Evolutionary conservation across 495 filamentous ascomycete species (phyloP).

Genomic region (Xeromyces bisporus): DNA sequence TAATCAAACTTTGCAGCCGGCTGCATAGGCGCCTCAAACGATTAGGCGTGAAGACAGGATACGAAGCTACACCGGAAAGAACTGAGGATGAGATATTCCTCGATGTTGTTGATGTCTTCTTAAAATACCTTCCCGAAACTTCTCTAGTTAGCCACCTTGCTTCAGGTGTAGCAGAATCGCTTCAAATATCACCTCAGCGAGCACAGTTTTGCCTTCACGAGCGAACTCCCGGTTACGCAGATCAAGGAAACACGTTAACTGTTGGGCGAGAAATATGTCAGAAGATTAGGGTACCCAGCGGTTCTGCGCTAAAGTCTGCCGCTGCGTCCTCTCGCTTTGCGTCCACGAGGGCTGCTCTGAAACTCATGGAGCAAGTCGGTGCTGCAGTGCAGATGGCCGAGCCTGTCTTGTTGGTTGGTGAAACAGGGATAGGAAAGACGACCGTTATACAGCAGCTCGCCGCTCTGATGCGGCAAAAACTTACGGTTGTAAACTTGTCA

Average conservation of each 20-base stretch:
- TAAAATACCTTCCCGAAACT: constrained; percentile 54
- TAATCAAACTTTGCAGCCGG: constrained; percentile 79
- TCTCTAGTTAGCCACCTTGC: constrained; percentile 44
- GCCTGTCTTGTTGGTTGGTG: constrained; percentile 82
- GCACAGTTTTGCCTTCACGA: constrained; percentile 50
- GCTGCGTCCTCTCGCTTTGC: constrained; percentile 26
- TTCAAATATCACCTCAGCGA: constrained; percentile 69
- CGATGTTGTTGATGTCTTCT: constrained; percentile 80
- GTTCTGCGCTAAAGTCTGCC: constrained; percentile 17
- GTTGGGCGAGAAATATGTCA: constrained; percentile 48
- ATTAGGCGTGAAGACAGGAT: constrained; percentile 48
- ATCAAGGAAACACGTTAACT: constrained; percentile 37
- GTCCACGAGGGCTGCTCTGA: constrained; percentile 26
- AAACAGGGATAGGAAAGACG: constrained; percentile 97
- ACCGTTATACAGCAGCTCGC: constrained; percentile 88
- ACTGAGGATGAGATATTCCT: constrained; percentile 73
- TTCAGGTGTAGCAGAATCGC: constrained; percentile 56
- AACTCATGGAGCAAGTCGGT: constrained; percentile 63
- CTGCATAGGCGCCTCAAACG: constrained; percentile 41
- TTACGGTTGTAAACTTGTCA: constrained; percentile 84
- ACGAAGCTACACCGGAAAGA: constrained; percentile 54
- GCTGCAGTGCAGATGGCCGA: constrained; percentile 68
- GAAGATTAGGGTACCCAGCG: constrained; percentile 25
- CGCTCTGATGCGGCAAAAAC: constrained; percentile 57
- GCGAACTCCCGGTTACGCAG: constrained; percentile 47